Evolutionary conservation across 1,284 basidiomycete genomes (phyloP).

Genomic region (Malassezia furfur): DNA sequence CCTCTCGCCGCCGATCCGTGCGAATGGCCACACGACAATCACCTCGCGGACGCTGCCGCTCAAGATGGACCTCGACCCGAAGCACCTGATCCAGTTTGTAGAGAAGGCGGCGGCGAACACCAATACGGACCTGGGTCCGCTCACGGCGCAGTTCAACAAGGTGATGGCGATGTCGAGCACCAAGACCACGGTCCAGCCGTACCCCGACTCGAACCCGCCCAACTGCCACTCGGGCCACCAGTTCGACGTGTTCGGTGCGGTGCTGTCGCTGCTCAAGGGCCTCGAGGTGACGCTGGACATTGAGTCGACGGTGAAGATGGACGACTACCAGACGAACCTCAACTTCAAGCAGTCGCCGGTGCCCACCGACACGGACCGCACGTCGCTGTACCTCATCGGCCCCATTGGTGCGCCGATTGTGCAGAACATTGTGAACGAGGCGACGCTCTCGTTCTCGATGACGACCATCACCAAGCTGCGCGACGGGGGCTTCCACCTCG

Average conservation of each 20-base stretch:
- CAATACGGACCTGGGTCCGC: conserved; percentile 59
- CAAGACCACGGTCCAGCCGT: conserved; percentile 56
- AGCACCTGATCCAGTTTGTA: conserved; percentile 59
- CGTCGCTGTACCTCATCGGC: conserved; percentile 61
- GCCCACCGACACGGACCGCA: conserved; percentile 59
- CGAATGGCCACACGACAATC: conserved; percentile 57
- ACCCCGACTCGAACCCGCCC: conserved; percentile 45
- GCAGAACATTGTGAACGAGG: conserved; percentile 59
- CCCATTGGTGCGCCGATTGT: conserved; percentile 56
- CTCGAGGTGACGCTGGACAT: conserved; percentile 55
- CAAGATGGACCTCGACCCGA: conserved; percentile 60
- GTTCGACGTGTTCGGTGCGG: conserved; percentile 52
- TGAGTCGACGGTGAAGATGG: conserved; percentile 30
- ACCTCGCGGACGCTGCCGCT: conserved; percentile 59
- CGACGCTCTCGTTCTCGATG: conserved; percentile 55
- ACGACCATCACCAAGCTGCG: conserved; percentile 59
- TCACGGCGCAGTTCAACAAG: conserved; percentile 57
- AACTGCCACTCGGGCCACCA: conserved; percentile 56
- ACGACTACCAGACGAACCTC: conserved; percentile 54
- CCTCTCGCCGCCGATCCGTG: conserved; percentile 56
- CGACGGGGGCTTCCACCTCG: conserved; percentile 46
- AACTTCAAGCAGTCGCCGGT: conserved; percentile 60
- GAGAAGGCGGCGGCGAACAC: conserved; percentile 55
- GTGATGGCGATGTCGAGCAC: conserved; percentile 57
- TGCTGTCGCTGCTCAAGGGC: conserved; percentile 58